phyloP scores from a whole-genome alignment of 495 filamentous ascomycete genomes.

The Cercophora newfieldiana region DNA sequence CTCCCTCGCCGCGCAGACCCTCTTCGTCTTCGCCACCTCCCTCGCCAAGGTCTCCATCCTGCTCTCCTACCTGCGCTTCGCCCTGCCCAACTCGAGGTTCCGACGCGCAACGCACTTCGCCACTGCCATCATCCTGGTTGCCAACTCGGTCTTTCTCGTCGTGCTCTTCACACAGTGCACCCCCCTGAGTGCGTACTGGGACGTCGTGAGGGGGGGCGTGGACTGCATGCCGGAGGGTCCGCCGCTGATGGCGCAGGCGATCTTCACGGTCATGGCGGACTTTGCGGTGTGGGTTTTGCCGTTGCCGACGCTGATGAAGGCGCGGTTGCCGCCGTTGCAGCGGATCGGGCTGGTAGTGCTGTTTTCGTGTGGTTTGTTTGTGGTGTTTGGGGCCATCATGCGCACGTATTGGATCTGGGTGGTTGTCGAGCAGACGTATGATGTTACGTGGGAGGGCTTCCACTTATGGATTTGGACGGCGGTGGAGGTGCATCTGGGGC shows the following conservation, averaged over 20 bases:
- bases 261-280: conserved; percentile 39
- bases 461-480: conserved; percentile 44
- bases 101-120: conserved; percentile 33
- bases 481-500: conserved; percentile 43
- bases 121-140: conserved; percentile 26
- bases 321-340: conserved; percentile 29
- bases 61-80: conserved; percentile 53
- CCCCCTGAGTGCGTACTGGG: conserved; percentile 35
- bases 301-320: conserved; percentile 34
- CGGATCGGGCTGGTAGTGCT: conserved; percentile 29
- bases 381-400: conserved; percentile 25
- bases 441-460: conserved; percentile 41
- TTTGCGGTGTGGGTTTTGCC: conserved; percentile 46
- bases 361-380: conserved; percentile 29
- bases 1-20: conserved; percentile 30
- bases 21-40: conserved; percentile 29
- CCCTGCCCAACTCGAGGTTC: conserved; percentile 39
- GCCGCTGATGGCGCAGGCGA: conserved; percentile 27
- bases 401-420: conserved; percentile 31
- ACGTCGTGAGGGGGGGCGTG: conserved; percentile 1
- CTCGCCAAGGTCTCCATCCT: conserved; percentile 53
- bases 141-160: conserved; percentile 29
- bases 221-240: conserved; percentile 33
- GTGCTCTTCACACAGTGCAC: conserved; percentile 38
- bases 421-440: conserved; percentile 32